Conservation (phyloP, 2,329 filamentous ascomycete genomes). For the Fusarium vanettenii region DNA sequence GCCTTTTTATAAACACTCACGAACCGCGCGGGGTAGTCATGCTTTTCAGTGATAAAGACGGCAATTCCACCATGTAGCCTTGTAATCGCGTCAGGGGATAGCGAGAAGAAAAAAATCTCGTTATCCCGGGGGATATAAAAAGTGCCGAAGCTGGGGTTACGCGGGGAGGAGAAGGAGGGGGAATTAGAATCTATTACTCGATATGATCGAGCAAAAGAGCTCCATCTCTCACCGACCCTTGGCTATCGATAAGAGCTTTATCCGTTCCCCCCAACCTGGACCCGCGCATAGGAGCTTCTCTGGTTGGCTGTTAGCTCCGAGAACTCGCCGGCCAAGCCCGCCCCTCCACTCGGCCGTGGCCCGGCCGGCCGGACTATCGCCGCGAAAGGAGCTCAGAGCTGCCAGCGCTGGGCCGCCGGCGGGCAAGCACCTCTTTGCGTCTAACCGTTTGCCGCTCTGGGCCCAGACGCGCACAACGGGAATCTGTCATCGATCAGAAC, state of each 20-base stretch:
- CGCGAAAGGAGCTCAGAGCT: background rate
- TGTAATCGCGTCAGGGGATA: conserved; percentile 27
- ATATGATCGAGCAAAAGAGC: conserved; percentile 35
- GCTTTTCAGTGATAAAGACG: background rate
- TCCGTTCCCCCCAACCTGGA: background rate
- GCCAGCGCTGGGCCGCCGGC: background rate
- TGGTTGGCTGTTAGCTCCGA: conserved; percentile 10
- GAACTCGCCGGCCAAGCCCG: conserved; percentile 13
- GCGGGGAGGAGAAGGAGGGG: background rate
- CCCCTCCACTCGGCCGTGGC: conserved; percentile 29
- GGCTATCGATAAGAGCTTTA: conserved; percentile 25
- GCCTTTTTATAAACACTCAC: conserved; percentile 38
- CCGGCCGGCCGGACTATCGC: conserved; percentile 19
- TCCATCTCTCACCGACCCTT: background rate
- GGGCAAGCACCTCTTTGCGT: background rate
- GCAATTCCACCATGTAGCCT: conserved; percentile 33
- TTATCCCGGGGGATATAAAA: background rate
- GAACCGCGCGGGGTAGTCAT: conserved; percentile 31
- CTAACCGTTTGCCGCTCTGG: background rate
- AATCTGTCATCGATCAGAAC: background rate
- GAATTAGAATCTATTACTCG: conserved; percentile 25
- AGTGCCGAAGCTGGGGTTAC: background rate
- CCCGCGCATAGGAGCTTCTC: background rate
- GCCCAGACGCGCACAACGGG: conserved; percentile 1
- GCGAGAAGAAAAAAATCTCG: background rate